Conservation (phyloP, 345 rosid genomes). For the Euclidium syriacum region DNA sequence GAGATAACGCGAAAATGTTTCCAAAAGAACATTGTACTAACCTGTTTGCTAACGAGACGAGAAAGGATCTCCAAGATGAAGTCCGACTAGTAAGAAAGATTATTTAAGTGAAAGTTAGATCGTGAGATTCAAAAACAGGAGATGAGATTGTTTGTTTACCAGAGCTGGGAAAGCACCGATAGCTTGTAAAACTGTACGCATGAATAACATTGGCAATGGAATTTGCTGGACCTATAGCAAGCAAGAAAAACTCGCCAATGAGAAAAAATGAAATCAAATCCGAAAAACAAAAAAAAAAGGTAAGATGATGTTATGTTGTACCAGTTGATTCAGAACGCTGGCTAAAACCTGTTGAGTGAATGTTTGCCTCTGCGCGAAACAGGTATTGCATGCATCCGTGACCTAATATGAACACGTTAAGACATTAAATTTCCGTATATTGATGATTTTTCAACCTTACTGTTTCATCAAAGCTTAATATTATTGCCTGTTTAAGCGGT, state of each 20-base stretch:
- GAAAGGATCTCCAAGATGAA: conserved; percentile 93
- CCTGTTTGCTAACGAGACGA: conserved; percentile 96
- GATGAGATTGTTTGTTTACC: conserved; percentile 43
- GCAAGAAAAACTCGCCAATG: conserved; percentile 16
- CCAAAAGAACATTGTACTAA: conserved; percentile 28
- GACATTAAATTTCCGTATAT: no score
- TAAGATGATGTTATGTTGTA: conserved; percentile 19
- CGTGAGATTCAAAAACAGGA: background rate
- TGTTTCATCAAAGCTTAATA: no score
- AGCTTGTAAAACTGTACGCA: conserved; percentile 98
- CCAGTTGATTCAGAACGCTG: conserved; percentile 94
- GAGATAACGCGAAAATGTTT: background rate
- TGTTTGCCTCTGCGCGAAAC: conserved; percentile 79
- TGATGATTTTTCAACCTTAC: no score
- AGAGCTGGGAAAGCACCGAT: conserved; percentile 92
- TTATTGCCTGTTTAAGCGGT: conserved; percentile 94
- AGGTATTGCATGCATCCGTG: conserved; percentile 91
- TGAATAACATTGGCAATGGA: conserved; percentile 95
- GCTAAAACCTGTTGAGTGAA: conserved; percentile 97
- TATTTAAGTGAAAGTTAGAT: background rate
- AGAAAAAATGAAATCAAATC: background rate
- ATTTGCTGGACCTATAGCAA: conserved; percentile 87
- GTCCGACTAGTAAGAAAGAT: conserved; percentile 51
- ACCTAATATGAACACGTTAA: conserved; percentile 48
- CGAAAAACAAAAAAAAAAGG: background rate